Conservation (phyloP, 192 early-diverging fungal species). For the Linderina pennispora region DNA sequence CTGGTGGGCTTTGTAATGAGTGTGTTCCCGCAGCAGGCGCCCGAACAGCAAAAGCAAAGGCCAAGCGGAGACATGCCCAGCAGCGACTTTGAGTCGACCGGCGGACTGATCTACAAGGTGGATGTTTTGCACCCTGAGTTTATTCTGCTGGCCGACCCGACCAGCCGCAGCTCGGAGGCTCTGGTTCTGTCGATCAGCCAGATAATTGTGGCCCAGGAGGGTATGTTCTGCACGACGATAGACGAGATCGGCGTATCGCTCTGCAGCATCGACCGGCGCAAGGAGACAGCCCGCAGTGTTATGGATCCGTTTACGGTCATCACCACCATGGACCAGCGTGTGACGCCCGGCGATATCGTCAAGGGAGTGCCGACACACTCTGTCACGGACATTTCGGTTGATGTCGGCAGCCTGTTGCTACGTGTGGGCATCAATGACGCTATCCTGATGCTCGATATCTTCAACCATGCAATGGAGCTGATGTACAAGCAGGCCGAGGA, state of each 20-base stretch:
- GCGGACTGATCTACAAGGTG: slow-evolving; percentile 64
- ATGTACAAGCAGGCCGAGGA: slow-evolving; percentile 31
- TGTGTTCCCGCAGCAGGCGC: slow-evolving; percentile 38
- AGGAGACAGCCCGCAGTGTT: slow-evolving; percentile 73
- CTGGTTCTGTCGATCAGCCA: slow-evolving; percentile 79
- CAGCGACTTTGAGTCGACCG: slow-evolving; percentile 2
- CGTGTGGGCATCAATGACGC: slow-evolving; percentile 85
- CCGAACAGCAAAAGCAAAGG: no score
- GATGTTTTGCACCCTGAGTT: slow-evolving; percentile 79
- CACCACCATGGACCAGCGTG: slow-evolving; percentile 69
- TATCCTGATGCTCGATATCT: slow-evolving; percentile 74
- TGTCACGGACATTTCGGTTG: slow-evolving; percentile 60
- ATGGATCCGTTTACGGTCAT: slow-evolving; percentile 89
- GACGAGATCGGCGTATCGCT: slow-evolving; percentile 86
- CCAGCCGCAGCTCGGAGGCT: slow-evolving; percentile 68
- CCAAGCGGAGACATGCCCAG: no score
- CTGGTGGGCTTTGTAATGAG: slow-evolving; percentile 72
- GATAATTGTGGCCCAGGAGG: slow-evolving; percentile 73
- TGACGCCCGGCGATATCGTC: slow-evolving; percentile 44
- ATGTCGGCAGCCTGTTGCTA: slow-evolving; percentile 71
- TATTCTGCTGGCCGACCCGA: slow-evolving; percentile 75
- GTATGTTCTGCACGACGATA: slow-evolving; percentile 65
- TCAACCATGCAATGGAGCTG: slow-evolving; percentile 63
- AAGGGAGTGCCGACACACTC: slow-evolving; percentile 31
- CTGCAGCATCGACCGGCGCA: slow-evolving; percentile 80